Evolutionary conservation across 805 yeast species (phyloP).

Genomic region (Kregervanrija pseudodelftensis): DNA sequence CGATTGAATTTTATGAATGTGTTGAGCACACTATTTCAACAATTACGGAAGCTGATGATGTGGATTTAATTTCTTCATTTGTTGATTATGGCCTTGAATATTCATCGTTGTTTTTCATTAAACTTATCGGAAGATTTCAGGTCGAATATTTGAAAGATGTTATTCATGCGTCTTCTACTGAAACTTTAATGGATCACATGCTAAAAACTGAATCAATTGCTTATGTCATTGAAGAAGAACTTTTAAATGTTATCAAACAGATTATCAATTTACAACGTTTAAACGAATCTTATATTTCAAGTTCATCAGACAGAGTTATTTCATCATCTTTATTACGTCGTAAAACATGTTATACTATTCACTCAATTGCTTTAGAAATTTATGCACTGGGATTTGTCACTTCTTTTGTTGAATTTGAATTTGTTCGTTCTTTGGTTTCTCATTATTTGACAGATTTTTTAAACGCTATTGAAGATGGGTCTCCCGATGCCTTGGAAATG

Average conservation of each 20-base stretch:
- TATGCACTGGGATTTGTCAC: conserved; percentile 48
- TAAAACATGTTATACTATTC: conserved; percentile 17
- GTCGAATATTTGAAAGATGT: conserved; percentile 17
- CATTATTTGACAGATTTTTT: conserved; percentile 33
- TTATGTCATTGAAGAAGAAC: conserved; percentile 6
- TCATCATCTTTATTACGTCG: conserved; percentile 22
- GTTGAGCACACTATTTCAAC: conserved; percentile 16
- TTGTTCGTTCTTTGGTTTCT: conserved; percentile 40
- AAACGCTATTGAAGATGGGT: conserved; percentile 28
- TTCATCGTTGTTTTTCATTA: conserved; percentile 24
- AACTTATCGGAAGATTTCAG: conserved; percentile 18
- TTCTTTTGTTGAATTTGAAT: conserved; percentile 37
- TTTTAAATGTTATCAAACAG: conserved; percentile 11
- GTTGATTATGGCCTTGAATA: conserved; percentile 27
- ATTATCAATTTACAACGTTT: conserved; percentile 13
- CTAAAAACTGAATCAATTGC: conserved; percentile 9
- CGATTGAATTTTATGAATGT: conserved; percentile 21
- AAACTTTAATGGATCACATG: conserved; percentile 12
- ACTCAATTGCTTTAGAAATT: conserved; percentile 43
- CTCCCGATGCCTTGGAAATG: conserved; percentile 45
- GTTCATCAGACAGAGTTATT: conserved; percentile 19
- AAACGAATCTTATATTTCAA: conserved; percentile 17
- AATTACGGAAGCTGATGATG: conserved; percentile 13
- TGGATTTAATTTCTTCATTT: conserved; percentile 20
- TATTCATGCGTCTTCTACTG: conserved; percentile 8